Percentiles rank a stretch among this genome's conserved stretches.
These are phyloP conservation scores for Raphanus hybrid DNA, from an alignment of 441 rosid genomes.

Conservation along the genomic window DNA sequence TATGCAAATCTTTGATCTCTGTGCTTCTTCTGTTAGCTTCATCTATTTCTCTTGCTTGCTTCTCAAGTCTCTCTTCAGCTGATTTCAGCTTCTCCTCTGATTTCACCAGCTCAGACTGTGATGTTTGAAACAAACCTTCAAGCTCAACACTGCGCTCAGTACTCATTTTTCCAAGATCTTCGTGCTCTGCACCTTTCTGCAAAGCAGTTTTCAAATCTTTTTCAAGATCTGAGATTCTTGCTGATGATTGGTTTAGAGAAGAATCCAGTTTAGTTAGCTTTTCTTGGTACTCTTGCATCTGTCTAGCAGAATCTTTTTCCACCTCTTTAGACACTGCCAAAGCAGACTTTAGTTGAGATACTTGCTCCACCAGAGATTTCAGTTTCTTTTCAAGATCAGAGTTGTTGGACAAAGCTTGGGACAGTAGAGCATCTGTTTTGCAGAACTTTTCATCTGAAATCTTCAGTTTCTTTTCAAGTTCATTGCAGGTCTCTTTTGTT, in stretches of 20 bases:
- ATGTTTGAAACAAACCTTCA: slow-evolving; percentile 66
- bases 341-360: slow-evolving; percentile 55
- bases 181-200: slow-evolving; percentile 67
- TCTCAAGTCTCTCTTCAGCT: slow-evolving; percentile 65
- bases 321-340: slow-evolving; percentile 58
- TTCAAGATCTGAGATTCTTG: slow-evolving; percentile 29
- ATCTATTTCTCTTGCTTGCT: slow-evolving; percentile 60
- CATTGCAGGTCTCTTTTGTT: neutral
- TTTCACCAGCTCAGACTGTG: slow-evolving; percentile 70
- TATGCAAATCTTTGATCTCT: slow-evolving; percentile 65
- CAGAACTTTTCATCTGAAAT: slow-evolving; percentile 58
- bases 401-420: slow-evolving; percentile 67
- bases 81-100: slow-evolving; percentile 70
- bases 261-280: slow-evolving; percentile 62
- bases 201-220: slow-evolving; percentile 55
- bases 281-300: slow-evolving; percentile 56
- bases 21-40: slow-evolving; percentile 53
- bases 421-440: slow-evolving; percentile 62
- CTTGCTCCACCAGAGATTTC: slow-evolving; percentile 46
- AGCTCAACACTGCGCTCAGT: slow-evolving; percentile 75
- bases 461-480: slow-evolving; percentile 59
- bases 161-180: slow-evolving; percentile 65
- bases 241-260: slow-evolving; percentile 53
- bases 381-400: slow-evolving; percentile 74
- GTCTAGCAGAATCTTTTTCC: slow-evolving; percentile 45